Evolutionary conservation across 2,329 filamentous ascomycete genomes (phyloP), one percentile per base, ranked within the genome.

Genomic region (Pestalotiopsis sp.): DNA sequence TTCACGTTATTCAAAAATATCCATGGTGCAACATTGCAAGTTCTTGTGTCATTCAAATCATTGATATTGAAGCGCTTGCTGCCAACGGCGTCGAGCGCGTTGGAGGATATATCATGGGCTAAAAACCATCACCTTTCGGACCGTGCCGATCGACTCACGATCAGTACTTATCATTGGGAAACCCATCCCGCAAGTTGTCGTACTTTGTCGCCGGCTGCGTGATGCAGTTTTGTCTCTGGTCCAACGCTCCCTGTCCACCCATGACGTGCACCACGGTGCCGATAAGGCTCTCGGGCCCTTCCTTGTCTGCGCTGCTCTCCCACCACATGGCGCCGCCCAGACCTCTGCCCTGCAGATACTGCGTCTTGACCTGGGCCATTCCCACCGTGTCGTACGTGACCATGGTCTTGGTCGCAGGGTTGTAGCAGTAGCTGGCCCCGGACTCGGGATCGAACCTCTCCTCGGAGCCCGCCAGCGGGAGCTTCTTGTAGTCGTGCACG

Each of bases 311-410:
- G 75, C 92, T 95, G 74, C 90, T 93, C 82, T 98, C 95, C 94
- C 94, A 97, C 94, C 94, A 98, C 95, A 98, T 98, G n/a, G 88
- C 93, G 20, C 95, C 95, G 1, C 94, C 95, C 0, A 98, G 86
- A 0, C 88, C 84, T 59, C 86, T 82, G 23, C 87, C 78, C 76
- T 85, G 87, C 76, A 98, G 88, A 78, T 90, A 97, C 12, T 87
- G 82, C 1, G 90, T 90, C 84, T 98, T 98, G 72, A 82, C 78
- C 72, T 84, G 83, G 3, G 90, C 91, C 78, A 94, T 88, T 3
- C 84, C 81, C 0, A 90, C 86, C 1, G 89, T 95, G 77, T 94
- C 92, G 77, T 97, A 98, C 58, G 88, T 92, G 66, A 98, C 87
- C 84, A 98, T 87, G 68, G 87, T 90, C 69, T 86, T 86, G 38